Evolutionary conservation across 768 basidiomycete species (phyloP).

Genomic region (Agaricus bisporus): DNA sequence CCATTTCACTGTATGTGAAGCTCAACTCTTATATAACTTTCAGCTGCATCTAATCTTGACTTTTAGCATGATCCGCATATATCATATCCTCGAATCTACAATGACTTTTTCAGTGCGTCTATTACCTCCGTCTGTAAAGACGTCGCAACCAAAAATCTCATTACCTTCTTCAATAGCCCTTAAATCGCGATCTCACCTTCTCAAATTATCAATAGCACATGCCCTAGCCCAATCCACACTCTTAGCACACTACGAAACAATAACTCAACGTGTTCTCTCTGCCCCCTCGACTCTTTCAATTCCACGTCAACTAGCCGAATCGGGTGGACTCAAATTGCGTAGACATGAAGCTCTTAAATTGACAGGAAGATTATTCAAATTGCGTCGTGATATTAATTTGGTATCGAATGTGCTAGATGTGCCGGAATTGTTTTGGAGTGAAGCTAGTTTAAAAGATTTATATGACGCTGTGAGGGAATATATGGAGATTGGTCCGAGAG

Average conservation of each 20-base stretch:
- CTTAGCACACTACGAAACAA: constrained; percentile 80
- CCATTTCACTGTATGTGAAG: constrained; percentile 67
- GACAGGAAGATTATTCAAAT: constrained; percentile 80
- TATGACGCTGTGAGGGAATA: constrained; percentile 94
- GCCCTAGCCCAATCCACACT: constrained; percentile 93
- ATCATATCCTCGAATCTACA: constrained; percentile 86
- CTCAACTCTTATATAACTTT: neutral
- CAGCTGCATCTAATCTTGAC: constrained; percentile 2
- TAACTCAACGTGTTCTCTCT: constrained; percentile 71
- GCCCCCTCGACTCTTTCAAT: constrained; percentile 74
- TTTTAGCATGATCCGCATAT: constrained; percentile 76
- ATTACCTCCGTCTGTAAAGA: neutral
- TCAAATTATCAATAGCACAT: constrained; percentile 90
- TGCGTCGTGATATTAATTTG: constrained; percentile 84
- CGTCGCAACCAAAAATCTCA: neutral
- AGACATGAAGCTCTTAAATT: constrained; percentile 82
- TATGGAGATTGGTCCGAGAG: constrained; percentile 83
- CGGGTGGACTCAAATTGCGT: constrained; percentile 69
- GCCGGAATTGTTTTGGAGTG: constrained; percentile 92
- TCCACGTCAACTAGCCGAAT: constrained; percentile 74
- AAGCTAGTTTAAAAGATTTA: constrained; percentile 81
- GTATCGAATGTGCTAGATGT: constrained; percentile 92
- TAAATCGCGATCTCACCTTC: constrained; percentile 84
- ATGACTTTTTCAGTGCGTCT: constrained; percentile 88
- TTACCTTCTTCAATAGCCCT: constrained; percentile 48